phyloP scores from a whole-genome alignment of 1,284 basidiomycete genomes.

The Irpex lacteus region DNA sequence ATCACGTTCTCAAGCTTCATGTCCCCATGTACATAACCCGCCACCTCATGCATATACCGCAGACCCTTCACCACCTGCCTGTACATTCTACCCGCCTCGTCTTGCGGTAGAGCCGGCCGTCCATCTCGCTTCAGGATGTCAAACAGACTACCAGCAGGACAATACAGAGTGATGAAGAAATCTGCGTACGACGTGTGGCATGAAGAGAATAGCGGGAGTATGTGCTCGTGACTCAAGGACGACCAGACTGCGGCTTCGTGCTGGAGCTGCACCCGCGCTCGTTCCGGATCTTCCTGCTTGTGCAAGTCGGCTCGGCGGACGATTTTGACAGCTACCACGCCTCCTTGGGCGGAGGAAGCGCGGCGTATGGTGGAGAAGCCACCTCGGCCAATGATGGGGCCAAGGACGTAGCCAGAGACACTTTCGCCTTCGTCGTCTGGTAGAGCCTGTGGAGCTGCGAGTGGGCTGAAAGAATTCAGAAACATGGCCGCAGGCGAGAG shows the following conservation, averaged over 20 bases:
- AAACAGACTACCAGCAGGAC: constrained; percentile 83
- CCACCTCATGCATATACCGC: constrained; percentile 81
- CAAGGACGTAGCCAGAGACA: constrained; percentile 75
- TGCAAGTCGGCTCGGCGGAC: constrained; percentile 56
- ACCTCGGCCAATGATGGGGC: constrained; percentile 77
- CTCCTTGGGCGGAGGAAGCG: constrained; percentile 66
- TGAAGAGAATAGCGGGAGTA: constrained; percentile 79
- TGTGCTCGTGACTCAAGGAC: constrained; percentile 69
- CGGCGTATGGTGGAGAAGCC: constrained; percentile 86
- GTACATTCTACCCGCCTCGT: constrained; percentile 87
- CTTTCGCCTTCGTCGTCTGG: constrained; percentile 60
- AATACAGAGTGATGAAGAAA: constrained; percentile 82
- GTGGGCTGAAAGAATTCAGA: constrained; percentile 63
- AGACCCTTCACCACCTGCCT: constrained; percentile 87
- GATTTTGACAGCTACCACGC: constrained; percentile 80
- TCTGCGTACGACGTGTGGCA: constrained; percentile 67
- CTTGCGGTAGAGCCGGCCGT: constrained; percentile 58
- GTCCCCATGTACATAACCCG: constrained; percentile 83
- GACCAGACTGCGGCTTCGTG: constrained; percentile 84
- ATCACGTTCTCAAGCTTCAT: constrained; percentile 97
- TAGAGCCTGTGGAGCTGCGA: constrained; percentile 26
- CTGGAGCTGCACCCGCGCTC: constrained; percentile 58
- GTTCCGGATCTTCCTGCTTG: constrained; percentile 44
- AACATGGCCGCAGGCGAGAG: constrained; percentile 79
- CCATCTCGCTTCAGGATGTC: constrained; percentile 80